Percentiles rank a stretch among this genome's conserved stretches.
phyloP scores from a whole-genome alignment of 768 basidiomycete species.

The Jaapia argillacea region DNA sequence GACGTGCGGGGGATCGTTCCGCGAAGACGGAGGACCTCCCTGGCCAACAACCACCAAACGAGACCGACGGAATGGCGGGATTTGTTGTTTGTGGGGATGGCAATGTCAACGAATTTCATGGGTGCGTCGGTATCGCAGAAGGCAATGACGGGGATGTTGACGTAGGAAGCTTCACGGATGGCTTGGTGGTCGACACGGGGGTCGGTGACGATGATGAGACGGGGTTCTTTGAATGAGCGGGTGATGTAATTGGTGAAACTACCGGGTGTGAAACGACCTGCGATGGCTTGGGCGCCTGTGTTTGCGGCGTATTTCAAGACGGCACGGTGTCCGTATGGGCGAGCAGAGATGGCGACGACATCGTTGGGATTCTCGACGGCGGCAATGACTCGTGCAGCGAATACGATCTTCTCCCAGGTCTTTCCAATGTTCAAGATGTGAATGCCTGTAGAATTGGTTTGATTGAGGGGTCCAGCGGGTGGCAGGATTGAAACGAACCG shows the following conservation, averaged over 20 bases:
- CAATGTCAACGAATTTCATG: slow-evolving; percentile 95
- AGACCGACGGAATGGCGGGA: slow-evolving; percentile 95
- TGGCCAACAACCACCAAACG: slow-evolving; percentile 94
- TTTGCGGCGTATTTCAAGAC: slow-evolving; percentile 98
- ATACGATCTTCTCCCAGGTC: slow-evolving; percentile 99
- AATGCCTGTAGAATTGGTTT: slow-evolving; percentile 50
- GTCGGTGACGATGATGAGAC: slow-evolving; percentile 96
- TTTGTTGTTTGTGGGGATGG: slow-evolving; percentile 99
- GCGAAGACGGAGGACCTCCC: slow-evolving; percentile 93
- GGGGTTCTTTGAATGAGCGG: slow-evolving; percentile 99
- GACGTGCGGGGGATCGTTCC: slow-evolving; percentile 86
- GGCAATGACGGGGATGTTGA: slow-evolving; percentile 99
- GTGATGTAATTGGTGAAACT: slow-evolving; percentile 99
- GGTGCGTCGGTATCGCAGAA: slow-evolving; percentile 98
- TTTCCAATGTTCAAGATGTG: slow-evolving; percentile 98
- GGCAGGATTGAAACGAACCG: slow-evolving; percentile 47
- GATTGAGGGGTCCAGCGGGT: slow-evolving; percentile 9
- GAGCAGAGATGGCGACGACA: slow-evolving; percentile 95
- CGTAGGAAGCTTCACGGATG: slow-evolving; percentile 98
- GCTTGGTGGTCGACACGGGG: slow-evolving; percentile 99
- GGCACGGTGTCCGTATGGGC: slow-evolving; percentile 97
- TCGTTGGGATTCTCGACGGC: slow-evolving; percentile 98
- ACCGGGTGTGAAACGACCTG: slow-evolving; percentile 98
- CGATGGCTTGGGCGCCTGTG: slow-evolving; percentile 97
- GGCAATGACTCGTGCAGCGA: slow-evolving; percentile 96